phyloP scores from a whole-genome alignment of 1,139 yeast species.

The Yueomyces sp. region DNA sequence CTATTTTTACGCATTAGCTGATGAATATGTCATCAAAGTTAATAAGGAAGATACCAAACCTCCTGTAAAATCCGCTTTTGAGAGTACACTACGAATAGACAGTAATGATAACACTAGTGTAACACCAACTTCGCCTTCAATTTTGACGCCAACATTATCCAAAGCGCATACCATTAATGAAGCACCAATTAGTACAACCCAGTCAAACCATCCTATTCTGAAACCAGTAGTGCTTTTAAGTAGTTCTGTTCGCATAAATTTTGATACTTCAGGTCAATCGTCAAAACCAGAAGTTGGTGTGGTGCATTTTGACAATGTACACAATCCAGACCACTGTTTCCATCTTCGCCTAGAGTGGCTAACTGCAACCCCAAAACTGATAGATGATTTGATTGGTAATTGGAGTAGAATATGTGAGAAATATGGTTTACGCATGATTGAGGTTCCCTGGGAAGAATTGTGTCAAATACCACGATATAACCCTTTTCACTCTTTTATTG shows the following conservation, averaged over 20 bases:
- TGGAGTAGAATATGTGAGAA: conserved; percentile 79
- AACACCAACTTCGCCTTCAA: neutral
- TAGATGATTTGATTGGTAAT: conserved; percentile 74
- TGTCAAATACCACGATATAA: conserved; percentile 62
- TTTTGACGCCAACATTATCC: neutral
- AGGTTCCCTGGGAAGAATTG: conserved; percentile 83
- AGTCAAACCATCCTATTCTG: neutral
- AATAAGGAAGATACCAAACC: neutral
- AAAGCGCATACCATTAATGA: neutral
- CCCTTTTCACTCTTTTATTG: conserved; percentile 83
- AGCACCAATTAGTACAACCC: neutral
- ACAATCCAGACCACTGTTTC: conserved; percentile 90
- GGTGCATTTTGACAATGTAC: conserved; percentile 84
- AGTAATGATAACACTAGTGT: neutral
- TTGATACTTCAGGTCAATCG: conserved; percentile 63
- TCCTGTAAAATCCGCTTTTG: neutral
- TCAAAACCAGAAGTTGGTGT: conserved; percentile 66
- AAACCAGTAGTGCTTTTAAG: conserved; percentile 21
- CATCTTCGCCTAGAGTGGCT: conserved; percentile 90
- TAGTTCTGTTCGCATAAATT: conserved; percentile 52
- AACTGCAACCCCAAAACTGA: conserved; percentile 74
- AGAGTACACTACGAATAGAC: neutral
- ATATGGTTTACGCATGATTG: conserved; percentile 80
- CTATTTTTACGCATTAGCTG: conserved; percentile 67
- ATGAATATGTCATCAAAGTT: conserved; percentile 33